phyloP scores from a whole-genome alignment of 129 eudicot species.

The Gnaphalium uliginosum region DNA sequence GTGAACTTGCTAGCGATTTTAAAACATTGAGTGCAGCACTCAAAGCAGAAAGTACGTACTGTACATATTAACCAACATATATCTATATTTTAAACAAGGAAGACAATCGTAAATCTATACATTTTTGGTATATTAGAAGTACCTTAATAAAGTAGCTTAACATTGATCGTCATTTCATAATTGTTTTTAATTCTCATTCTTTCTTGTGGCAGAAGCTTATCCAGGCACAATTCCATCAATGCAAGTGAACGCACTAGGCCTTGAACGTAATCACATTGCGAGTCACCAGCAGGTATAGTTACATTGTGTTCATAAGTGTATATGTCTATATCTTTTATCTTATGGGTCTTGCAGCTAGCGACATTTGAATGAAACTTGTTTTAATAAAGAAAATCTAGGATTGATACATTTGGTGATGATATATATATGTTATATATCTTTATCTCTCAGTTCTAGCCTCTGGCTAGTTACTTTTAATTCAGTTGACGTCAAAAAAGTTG shows the following conservation, averaged over 20 bases:
- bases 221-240: conserved; percentile 8
- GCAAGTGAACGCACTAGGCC: conserved; percentile 12
- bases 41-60: conserved; percentile 5
- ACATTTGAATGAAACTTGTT: no score
- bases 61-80: neutral
- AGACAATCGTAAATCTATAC: neutral
- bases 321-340: neutral
- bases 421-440: no score
- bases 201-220: conserved; percentile 5
- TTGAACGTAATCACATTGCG: conserved; percentile 9
- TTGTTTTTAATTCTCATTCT: neutral
- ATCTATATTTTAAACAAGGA: neutral
- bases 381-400: no score
- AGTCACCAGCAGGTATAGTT: conserved; percentile 28
- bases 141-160: no score
- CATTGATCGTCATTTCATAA: neutral
- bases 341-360: no score
- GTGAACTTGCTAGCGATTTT: conserved; percentile 5
- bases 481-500: no score
- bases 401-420: no score
- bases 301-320: neutral
- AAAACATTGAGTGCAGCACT: conserved; percentile 1
- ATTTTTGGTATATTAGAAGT: neutral
- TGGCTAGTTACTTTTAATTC: no score
- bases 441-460: no score